Evolutionary conservation across 148 eudicot species (phyloP).

Genomic region (Linanthus parryae): DNA sequence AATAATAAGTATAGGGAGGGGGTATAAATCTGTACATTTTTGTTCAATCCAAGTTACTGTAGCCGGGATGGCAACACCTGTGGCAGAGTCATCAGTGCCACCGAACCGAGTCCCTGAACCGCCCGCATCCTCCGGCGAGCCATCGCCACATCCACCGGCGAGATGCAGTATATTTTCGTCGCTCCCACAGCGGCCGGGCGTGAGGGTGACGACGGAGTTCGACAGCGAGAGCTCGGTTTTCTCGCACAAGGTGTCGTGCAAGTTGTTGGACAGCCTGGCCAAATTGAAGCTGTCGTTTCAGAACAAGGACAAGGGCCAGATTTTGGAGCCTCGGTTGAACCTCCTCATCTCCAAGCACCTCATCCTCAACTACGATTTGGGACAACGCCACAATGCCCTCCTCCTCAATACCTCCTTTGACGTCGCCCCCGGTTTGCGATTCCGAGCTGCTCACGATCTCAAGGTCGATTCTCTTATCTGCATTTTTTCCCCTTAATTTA

Average conservation of each 20-base stretch:
- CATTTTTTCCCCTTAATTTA: too few species aligned
- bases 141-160: conserved; percentile 6
- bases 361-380: conserved; percentile 58
- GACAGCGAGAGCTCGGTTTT: conserved; percentile 61
- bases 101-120: too few species aligned
- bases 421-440: conserved; percentile 46
- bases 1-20: too few species aligned
- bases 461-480: conserved; percentile 43
- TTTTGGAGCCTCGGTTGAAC: conserved; percentile 67
- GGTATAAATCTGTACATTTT: too few species aligned
- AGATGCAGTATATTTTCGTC: too few species aligned
- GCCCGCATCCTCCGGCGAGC: too few species aligned
- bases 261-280: conserved; percentile 54
- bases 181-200: conserved; percentile 37
- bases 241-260: conserved; percentile 66
- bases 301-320: conserved; percentile 44
- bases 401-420: conserved; percentile 43
- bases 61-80: too few species aligned
- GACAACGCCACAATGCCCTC: conserved; percentile 57
- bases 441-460: conserved; percentile 45
- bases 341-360: conserved; percentile 49
- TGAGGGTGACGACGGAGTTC: conserved; percentile 65
- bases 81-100: conserved; percentile 18
- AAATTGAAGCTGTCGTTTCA: conserved; percentile 64
- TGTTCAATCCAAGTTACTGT: too few species aligned